Base-by-base conservation (phyloP, 163 green algal genomes). In the Dunaliella salina region DNA sequence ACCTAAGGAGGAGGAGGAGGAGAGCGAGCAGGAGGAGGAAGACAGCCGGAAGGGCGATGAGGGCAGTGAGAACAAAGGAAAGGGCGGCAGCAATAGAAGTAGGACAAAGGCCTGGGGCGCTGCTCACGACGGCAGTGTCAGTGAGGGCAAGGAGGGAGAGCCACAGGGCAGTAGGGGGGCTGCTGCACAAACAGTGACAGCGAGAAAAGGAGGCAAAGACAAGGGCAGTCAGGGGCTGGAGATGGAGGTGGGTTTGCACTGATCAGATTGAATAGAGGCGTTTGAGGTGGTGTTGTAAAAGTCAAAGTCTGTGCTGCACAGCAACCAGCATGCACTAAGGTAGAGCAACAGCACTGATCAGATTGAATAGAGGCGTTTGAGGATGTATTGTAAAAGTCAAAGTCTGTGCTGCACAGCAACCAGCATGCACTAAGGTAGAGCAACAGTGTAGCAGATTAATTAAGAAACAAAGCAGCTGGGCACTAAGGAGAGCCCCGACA, bases 191-290 rank as follows among this genome's bases (percentile, higher is more conserved):
- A 40, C 25, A 30, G 82, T 45, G 40, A 67, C 78, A 83, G 57
- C 80, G 46, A 85, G 85, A 25, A 34, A 83, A 22, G 80, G 83
- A 0, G 35, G 80, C 80, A 86, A 84, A 80, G 26, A 84, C 24
- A 59, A 35, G 69, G 79, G 59, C 33, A 67, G 80, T 63, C 57
- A 32, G 83, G 90, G 93, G 22, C 86, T 92, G 82, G 92, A 95
- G n/a, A 96, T 98, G 95, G 95, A 91, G 86, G 89, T 92, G 1
- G 11, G 63, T 69, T 18, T n/a, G n/a, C n/a, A n/a, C n/a, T n/a
- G n/a, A n/a, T n/a, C n/a, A n/a, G n/a, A n/a, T n/a, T n/a, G n/a
- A n/a, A n/a, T n/a, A n/a, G n/a, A n/a, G n/a, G n/a, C n/a, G n/a
- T n/a, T n/a, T n/a, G n/a, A n/a, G n/a, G n/a, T n/a, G n/a, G n/a